Evolutionary conservation across 1,284 basidiomycete genomes (phyloP).

Genomic region (Microbotryomycetes sp.): DNA sequence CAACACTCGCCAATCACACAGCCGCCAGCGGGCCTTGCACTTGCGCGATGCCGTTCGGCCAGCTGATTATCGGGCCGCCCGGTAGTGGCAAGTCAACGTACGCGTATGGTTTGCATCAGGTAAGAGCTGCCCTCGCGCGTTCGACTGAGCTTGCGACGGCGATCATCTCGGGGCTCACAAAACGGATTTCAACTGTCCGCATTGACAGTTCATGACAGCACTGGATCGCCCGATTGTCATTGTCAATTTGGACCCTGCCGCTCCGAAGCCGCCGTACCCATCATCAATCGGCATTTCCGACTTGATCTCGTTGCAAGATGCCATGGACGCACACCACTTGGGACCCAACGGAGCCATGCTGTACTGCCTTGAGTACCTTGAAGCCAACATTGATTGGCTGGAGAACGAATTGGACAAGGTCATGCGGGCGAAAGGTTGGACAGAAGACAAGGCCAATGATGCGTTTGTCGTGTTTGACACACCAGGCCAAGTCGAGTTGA

Average conservation of each 20-base stretch:
- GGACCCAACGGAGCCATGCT: conserved; percentile 97
- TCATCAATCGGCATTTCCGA: conserved; percentile 79
- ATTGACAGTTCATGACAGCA: conserved; percentile 66
- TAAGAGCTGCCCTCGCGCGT: no score
- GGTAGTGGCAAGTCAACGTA: conserved; percentile 93
- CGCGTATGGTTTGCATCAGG: conserved; percentile 83
- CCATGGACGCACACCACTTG: conserved; percentile 75
- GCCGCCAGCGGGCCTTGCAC: no score
- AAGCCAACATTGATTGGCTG: conserved; percentile 93
- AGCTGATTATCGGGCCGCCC: conserved; percentile 74
- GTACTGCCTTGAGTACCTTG: conserved; percentile 96
- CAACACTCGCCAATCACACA: no score
- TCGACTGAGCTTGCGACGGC: not conserved
- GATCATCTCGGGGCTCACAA: not conserved
- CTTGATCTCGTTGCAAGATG: conserved; percentile 80
- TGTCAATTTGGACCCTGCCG: conserved; percentile 94
- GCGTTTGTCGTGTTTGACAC: conserved; percentile 90
- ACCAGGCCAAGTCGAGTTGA: conserved; percentile 95
- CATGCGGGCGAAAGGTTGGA: conserved; percentile 31
- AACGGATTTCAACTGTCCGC: not conserved
- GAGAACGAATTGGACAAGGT: conserved; percentile 55
- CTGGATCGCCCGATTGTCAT: conserved; percentile 77
- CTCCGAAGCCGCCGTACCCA: conserved; percentile 81
- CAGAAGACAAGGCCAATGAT: conserved; percentile 53
- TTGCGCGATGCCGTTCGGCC: conserved; percentile 36